A percentile compares a stretch with the other conserved stretches of the same genome.
These are phyloP conservation scores for Acanthamoeba triangularis DNA, from an alignment of 208 protist genomes.

Conservation along the genomic window DNA sequence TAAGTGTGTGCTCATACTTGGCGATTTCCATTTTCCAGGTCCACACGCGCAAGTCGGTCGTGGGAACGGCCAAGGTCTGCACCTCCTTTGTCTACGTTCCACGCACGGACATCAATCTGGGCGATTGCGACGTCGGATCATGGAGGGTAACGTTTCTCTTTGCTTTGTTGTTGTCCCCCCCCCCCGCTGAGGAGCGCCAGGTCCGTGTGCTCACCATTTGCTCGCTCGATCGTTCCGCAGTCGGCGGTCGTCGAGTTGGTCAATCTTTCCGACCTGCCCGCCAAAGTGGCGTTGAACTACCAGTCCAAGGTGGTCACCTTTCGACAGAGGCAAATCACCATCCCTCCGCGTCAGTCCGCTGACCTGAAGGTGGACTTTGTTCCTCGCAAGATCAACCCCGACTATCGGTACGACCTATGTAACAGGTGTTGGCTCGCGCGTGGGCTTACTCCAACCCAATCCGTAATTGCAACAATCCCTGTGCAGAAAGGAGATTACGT, in stretches of 20 bases:
- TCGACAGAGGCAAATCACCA: slow-evolving; percentile 13
- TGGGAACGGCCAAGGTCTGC: slow-evolving; percentile 79
- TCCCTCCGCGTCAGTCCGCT: slow-evolving; percentile 75
- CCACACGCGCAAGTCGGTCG: slow-evolving; percentile 75
- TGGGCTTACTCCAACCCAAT: neutral
- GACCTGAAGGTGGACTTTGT: slow-evolving; percentile 80
- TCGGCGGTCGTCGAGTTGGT: slow-evolving; percentile 52
- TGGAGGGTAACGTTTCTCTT: slow-evolving; percentile 26
- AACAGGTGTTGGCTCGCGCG: neutral
- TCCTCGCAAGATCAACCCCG: slow-evolving; percentile 87
- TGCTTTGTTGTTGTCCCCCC: no score
- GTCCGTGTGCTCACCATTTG: neutral
- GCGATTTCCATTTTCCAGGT: neutral
- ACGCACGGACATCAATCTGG: slow-evolving; percentile 79
- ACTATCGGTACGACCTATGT: slow-evolving; percentile 2
- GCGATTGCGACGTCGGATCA: slow-evolving; percentile 82
- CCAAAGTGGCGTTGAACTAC: slow-evolving; percentile 72
- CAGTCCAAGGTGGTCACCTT: slow-evolving; percentile 85
- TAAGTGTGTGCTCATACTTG: neutral
- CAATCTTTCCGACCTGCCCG: slow-evolving; percentile 85
- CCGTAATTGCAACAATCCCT: neutral
- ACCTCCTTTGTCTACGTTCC: slow-evolving; percentile 77
- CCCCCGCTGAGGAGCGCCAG: neutral
- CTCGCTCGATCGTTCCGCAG: neutral
- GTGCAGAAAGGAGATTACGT: slow-evolving; percentile 86